These are phyloP conservation scores for Cercospora zeina DNA, from an alignment of 2,329 filamentous ascomycete species.

Conservation along the genomic window DNA sequence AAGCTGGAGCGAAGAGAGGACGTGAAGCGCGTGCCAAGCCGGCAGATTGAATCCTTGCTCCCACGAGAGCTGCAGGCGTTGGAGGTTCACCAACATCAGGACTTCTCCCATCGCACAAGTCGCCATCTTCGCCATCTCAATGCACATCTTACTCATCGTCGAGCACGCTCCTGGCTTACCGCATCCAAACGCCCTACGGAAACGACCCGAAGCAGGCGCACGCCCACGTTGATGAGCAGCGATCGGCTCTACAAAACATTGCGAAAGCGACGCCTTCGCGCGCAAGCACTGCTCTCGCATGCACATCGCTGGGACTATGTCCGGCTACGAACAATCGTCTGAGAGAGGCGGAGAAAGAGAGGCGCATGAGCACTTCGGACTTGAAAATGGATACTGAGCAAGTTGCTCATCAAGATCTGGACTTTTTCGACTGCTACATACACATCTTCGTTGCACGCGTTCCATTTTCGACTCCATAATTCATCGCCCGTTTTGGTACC, in stretches of 20 bases:
- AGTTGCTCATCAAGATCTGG: background rate
- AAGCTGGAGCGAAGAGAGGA: background rate
- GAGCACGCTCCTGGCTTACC: no score
- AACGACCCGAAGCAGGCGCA: background rate
- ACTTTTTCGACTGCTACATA: background rate
- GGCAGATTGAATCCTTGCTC: background rate
- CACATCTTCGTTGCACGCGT: background rate
- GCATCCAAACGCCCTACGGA: background rate
- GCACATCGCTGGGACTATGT: background rate
- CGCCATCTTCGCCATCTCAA: background rate
- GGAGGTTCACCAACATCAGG: background rate
- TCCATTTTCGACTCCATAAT: background rate
- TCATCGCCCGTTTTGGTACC: background rate
- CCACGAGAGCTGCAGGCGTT: background rate
- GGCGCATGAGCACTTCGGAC: background rate
- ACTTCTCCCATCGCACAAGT: background rate
- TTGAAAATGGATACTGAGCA: background rate
- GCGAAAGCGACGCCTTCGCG: background rate
- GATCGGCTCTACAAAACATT: background rate
- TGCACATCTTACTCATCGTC: background rate
- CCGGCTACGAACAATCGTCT: no score
- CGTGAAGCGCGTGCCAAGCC: background rate
- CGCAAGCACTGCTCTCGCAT: background rate
- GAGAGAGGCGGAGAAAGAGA: background rate
- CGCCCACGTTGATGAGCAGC: background rate